These are phyloP conservation scores for Linderina pennispora DNA, from an alignment of 192 early-diverging fungal genomes.

Conservation along the genomic window DNA sequence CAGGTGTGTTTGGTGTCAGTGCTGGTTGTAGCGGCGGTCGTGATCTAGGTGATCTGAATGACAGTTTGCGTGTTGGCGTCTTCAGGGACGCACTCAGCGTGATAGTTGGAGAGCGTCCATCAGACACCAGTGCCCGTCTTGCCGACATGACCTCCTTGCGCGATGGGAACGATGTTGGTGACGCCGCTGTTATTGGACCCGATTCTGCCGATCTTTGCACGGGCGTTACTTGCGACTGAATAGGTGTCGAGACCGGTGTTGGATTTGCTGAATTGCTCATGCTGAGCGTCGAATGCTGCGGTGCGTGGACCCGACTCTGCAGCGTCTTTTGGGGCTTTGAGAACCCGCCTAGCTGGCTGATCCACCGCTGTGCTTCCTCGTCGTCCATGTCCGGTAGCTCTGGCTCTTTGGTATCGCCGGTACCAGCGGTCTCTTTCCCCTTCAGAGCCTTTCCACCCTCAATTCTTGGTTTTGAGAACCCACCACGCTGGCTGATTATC, in stretches of 20 bases:
- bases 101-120: constrained; percentile 3
- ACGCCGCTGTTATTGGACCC: not conserved
- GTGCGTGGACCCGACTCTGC: too few relatives aligned
- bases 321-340: too few relatives aligned
- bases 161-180: constrained; percentile 25
- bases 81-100: too few relatives aligned
- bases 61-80: not conserved
- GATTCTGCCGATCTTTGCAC: not conserved
- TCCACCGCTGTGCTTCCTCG: too few relatives aligned
- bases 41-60: not conserved
- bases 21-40: not conserved
- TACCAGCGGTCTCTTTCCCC: not conserved
- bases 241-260: too few relatives aligned
- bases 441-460: too few relatives aligned
- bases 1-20: too few relatives aligned
- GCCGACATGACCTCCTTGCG: constrained; percentile 34
- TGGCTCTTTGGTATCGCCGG: too few relatives aligned
- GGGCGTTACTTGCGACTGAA: not conserved
- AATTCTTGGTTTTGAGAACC: not conserved
- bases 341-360: too few relatives aligned
- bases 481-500: not conserved
- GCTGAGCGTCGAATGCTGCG: too few relatives aligned
- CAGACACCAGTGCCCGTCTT: constrained; percentile 18
- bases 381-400: too few relatives aligned
- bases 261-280: too few relatives aligned